phyloP scores from a whole-genome alignment of 169 alveolate genomes.

The Plasmodium reichenowi region DNA sequence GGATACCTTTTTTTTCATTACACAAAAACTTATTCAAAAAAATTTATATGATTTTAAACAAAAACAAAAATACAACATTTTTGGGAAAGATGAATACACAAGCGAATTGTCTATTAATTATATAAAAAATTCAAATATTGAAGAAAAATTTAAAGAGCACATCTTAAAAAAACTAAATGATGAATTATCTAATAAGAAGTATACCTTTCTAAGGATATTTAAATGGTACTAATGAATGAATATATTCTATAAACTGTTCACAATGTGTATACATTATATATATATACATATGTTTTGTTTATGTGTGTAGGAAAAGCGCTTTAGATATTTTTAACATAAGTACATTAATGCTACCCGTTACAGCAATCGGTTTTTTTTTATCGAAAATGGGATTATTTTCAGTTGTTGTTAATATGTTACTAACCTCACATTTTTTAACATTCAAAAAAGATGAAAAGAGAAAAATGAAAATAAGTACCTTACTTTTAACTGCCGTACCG shows the following conservation, averaged over 20 bases:
- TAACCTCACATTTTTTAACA: slow-evolving; percentile 75
- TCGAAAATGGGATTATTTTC: slow-evolving; percentile 74
- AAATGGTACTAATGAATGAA: slow-evolving; percentile 30
- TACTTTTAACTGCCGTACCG: slow-evolving; percentile 56
- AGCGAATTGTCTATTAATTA: slow-evolving; percentile 72
- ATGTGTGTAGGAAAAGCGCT: slow-evolving; percentile 49
- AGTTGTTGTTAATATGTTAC: slow-evolving; percentile 73
- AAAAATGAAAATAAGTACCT: slow-evolving; percentile 59
- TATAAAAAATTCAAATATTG: slow-evolving; percentile 69
- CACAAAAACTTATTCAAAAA: slow-evolving; percentile 70
- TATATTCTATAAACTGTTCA: too few relatives aligned
- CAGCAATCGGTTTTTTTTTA: slow-evolving; percentile 51
- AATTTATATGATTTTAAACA: slow-evolving; percentile 67
- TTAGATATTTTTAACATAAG: slow-evolving; percentile 57
- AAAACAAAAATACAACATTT: slow-evolving; percentile 41
- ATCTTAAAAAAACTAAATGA: slow-evolving; percentile 35
- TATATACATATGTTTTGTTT: neutral
- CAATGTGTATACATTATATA: neutral
- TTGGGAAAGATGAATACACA: slow-evolving; percentile 66
- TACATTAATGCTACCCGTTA: slow-evolving; percentile 52
- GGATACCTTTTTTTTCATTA: slow-evolving; percentile 71
- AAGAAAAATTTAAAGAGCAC: slow-evolving; percentile 63
- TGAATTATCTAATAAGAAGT: neutral
- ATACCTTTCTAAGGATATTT: slow-evolving; percentile 27
- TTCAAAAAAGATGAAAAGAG: slow-evolving; percentile 73